These are phyloP conservation scores for Bruguiera hainesii DNA, from an alignment of 441 rosid species.

Conservation along the genomic window DNA sequence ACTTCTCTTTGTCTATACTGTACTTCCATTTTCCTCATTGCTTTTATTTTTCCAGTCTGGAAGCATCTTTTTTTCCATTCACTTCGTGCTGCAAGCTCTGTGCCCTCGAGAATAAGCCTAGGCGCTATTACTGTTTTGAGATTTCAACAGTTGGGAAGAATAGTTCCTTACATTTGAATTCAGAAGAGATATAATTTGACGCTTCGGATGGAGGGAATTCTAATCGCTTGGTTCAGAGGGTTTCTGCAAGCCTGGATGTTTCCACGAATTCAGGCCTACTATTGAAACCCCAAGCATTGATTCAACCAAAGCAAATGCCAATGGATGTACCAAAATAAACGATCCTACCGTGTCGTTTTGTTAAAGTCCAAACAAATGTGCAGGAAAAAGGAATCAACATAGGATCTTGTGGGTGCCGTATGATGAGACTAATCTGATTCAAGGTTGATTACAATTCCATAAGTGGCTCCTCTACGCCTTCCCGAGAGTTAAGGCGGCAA, in stretches of 20 bases:
- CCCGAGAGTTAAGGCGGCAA: slow-evolving; percentile 6
- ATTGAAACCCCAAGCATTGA: too few relatives aligned
- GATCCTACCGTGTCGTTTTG: not conserved
- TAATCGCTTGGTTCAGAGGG: too few relatives aligned
- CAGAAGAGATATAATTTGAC: too few relatives aligned
- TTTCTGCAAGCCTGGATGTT: too few relatives aligned
- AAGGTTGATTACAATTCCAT: slow-evolving; percentile 56
- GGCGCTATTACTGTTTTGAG: too few relatives aligned
- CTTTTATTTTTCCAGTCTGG: not conserved
- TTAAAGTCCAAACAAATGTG: not conserved
- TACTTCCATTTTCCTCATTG: not conserved
- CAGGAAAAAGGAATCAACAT: not conserved
- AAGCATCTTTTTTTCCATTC: not conserved
- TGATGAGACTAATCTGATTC: slow-evolving; percentile 21
- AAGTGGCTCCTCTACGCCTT: slow-evolving; percentile 33
- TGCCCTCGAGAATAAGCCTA: too few relatives aligned
- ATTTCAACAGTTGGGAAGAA: too few relatives aligned
- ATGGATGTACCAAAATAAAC: not conserved
- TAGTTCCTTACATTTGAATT: too few relatives aligned
- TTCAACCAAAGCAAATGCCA: too few relatives aligned
- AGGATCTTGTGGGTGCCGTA: not conserved
- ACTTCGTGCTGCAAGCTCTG: too few relatives aligned
- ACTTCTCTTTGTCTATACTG: slow-evolving; percentile 9
- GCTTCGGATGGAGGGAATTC: too few relatives aligned
- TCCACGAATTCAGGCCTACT: too few relatives aligned